Evolutionary conservation across 2,329 filamentous ascomycete genomes (phyloP), one percentile per base, ranked within the genome.

Genomic region (Macroventuria anomochaeta): DNA sequence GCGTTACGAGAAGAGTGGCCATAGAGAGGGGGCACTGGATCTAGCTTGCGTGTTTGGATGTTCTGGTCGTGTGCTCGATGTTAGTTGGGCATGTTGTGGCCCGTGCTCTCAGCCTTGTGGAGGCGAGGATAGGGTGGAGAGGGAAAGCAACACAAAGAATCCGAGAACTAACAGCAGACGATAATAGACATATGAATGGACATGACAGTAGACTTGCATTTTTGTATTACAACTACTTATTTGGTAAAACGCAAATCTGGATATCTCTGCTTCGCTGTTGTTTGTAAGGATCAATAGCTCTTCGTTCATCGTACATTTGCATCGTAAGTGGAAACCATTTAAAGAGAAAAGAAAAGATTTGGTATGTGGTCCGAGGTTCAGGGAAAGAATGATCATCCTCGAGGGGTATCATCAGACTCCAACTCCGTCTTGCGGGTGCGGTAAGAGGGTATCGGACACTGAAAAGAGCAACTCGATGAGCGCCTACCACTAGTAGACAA

Each of bases 401-500:
- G 18, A 46, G 37, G 37, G 36, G 42, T 46, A 47, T 53, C 43
- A 32, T 53, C 40, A 39, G 17, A 46, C 42, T 53, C 41, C 41
- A 42, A 42, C 31, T 53, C 25, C n/a, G 32, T 36, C 10, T 23
- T 31, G 37, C 32, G 32, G 25, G 25, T 37, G 29, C 21, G 25
- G 15, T 13, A 6, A 46, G 17, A 28, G 33, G 21, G 23, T 28
- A 15, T 29, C 21, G 25, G 15, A 3, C 17, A 28, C 10, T 23
- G 17, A 46, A 21, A 21, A 18, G 15, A 25, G 25, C n/a, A 17
- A 1, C n/a, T 42, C 5, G 26, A 25, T 10, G 28, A 28, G 46
- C 23, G 25, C 20, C 41, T 42, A 49, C 33, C 20, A 49, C 52
- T 70, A 75, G 59, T 75, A 75, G n/a, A 65, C 7, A 15, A 74